Evolutionary conservation across 352 stramenopile genomes (phyloP).

Genomic region (Phytophthora vignae): DNA sequence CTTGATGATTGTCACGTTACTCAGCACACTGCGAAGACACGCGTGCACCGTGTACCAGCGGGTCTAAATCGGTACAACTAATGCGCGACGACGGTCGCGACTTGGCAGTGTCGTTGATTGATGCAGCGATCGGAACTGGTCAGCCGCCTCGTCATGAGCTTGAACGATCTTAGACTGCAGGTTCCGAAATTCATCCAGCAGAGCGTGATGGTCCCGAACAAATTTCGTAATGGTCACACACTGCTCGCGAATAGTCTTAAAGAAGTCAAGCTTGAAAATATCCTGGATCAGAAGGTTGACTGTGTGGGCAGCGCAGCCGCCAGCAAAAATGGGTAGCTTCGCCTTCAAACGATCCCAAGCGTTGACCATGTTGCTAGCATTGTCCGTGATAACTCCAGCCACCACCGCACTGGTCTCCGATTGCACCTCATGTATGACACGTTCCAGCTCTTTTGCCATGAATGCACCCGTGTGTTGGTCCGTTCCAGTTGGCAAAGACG

Average conservation of each 20-base stretch:
- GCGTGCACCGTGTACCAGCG: constrained; percentile 18
- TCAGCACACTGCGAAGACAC: constrained; percentile 3
- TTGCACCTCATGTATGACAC: constrained; percentile 9
- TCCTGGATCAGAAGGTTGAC: constrained; percentile 9
- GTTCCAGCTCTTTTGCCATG: neutral
- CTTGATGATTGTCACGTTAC: constrained; percentile 13
- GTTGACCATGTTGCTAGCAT: neutral
- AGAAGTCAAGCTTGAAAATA: constrained; percentile 9
- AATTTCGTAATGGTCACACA: constrained; percentile 2
- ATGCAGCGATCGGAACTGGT: constrained; percentile 2
- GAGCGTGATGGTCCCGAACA: constrained; percentile 5
- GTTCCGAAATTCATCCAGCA: constrained; percentile 8
- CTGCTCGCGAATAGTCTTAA: neutral
- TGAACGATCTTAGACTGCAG: neutral
- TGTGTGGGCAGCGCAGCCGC: constrained; percentile 2
- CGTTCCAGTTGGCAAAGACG: no score
- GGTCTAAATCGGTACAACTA: constrained; percentile 10
- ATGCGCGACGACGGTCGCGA: neutral
- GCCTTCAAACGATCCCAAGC: neutral
- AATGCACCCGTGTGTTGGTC: no score
- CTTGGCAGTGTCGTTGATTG: neutral
- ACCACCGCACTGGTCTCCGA: constrained; percentile 2
- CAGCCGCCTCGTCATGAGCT: neutral
- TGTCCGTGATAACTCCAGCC: neutral
- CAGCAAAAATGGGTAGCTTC: constrained; percentile 13